phyloP scores from a whole-genome alignment of 2,329 filamentous ascomycete genomes.

The Pochonia chlamydosporia region DNA sequence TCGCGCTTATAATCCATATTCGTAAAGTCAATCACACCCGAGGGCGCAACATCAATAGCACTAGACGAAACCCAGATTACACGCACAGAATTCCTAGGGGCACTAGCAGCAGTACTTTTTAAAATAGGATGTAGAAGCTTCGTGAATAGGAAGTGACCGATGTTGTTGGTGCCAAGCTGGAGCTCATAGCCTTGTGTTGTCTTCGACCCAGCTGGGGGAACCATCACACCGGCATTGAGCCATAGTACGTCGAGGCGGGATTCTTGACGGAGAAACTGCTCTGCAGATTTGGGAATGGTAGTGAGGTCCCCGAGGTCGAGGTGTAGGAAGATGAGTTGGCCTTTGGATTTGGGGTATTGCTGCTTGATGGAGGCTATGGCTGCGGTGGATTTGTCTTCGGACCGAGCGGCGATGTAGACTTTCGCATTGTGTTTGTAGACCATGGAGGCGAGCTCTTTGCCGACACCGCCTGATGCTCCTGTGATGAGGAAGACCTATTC shows the following conservation, averaged over 20 bases:
- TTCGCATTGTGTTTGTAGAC: constrained; percentile 48
- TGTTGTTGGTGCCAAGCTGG: constrained; percentile 14
- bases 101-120: not conserved
- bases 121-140: not conserved
- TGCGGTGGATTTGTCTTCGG: constrained; percentile 30
- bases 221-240: constrained; percentile 40
- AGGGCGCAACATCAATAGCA: constrained; percentile 19
- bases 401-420: constrained; percentile 48
- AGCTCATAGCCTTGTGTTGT: constrained; percentile 36
- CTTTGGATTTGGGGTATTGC: constrained; percentile 24
- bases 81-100: not conserved
- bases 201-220: constrained; percentile 29
- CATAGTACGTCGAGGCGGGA: constrained; percentile 31
- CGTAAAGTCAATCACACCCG: constrained; percentile 18
- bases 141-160: not conserved
- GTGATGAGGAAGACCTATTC: constrained; percentile 36
- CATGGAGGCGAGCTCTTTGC: constrained; percentile 44
- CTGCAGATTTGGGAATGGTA: constrained; percentile 20
- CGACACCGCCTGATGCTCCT: constrained; percentile 33
- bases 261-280: constrained; percentile 16
- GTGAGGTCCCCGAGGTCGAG: constrained; percentile 35
- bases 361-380: constrained; percentile 38
- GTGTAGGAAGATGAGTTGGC: constrained; percentile 33
- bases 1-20: constrained; percentile 12
- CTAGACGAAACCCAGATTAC: constrained; percentile 27